A percentile compares a stretch with the other conserved stretches of the same genome.
Evolutionary conservation across 148 eudicot genomes (phyloP).

Genomic region (Rhododendron ferrugineum): DNA sequence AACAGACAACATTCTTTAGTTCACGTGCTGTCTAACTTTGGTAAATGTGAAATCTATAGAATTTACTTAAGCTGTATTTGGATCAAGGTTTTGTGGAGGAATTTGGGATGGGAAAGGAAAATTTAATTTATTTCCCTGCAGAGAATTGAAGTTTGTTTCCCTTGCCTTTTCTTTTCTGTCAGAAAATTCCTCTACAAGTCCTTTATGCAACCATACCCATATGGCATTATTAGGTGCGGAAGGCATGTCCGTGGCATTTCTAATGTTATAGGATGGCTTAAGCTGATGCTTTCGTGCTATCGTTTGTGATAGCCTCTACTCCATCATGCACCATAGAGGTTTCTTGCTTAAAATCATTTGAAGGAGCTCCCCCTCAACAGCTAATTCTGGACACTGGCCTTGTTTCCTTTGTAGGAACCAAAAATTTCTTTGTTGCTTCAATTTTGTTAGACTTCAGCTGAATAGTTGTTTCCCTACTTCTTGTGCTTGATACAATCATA

Average conservation of each 20-base stretch:
- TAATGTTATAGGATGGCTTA: background rate
- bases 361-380: background rate
- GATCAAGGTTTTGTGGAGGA: background rate
- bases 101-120: background rate
- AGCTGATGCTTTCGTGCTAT: background rate
- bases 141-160: background rate
- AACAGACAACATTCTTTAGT: background rate
- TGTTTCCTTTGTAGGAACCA: background rate
- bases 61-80: background rate
- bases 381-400: background rate
- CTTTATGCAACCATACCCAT: background rate
- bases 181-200: background rate
- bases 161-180: background rate
- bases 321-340: background rate
- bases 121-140: background rate
- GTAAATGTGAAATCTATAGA: background rate
- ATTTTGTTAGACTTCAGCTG: background rate
- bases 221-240: background rate
- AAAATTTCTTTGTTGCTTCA: background rate
- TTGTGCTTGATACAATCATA: constrained; percentile 6
- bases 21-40: background rate
- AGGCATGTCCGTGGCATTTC: background rate
- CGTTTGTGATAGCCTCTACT: background rate
- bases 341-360: background rate
- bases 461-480: background rate